These are phyloP conservation scores for Leishmania turanica DNA, from an alignment of 208 protist species.

Conservation along the genomic window DNA sequence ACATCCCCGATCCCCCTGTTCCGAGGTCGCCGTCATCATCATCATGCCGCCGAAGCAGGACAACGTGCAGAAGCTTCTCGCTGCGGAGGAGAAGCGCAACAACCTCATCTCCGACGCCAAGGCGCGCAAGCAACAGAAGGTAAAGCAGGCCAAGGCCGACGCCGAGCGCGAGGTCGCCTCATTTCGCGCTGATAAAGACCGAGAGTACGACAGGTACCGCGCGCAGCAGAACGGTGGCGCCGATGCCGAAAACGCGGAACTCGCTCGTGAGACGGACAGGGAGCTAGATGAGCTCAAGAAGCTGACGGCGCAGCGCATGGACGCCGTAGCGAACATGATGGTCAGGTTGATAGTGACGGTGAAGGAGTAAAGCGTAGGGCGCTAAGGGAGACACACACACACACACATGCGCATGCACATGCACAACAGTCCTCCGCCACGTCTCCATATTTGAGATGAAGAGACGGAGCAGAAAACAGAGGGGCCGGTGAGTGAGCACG, in stretches of 20 bases:
- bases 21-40: not conserved
- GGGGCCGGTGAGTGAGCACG: not conserved
- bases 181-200: constrained; percentile 74
- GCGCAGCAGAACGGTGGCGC: constrained; percentile 51
- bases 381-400: not conserved
- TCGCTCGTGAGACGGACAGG: constrained; percentile 65
- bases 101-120: constrained; percentile 82
- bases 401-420: not conserved
- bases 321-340: constrained; percentile 68
- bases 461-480: not conserved
- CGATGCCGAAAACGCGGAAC: constrained; percentile 61
- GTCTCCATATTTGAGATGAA: not conserved
- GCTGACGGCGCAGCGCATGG: constrained; percentile 68
- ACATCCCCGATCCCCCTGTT: not conserved
- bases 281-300: constrained; percentile 62
- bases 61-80: constrained; percentile 89
- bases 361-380: constrained; percentile 23
- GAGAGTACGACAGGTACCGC: constrained; percentile 73
- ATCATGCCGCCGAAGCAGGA: constrained; percentile 85
- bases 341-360: constrained; percentile 58
- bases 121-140: constrained; percentile 77
- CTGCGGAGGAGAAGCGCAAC: constrained; percentile 87
- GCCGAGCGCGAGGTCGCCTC: constrained; percentile 82
- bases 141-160: constrained; percentile 84
- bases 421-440: not conserved